Evolutionary conservation across 139 green algal species (phyloP), one percentile per base, ranked within the genome.

Genomic region (Coccomyxa sp.): DNA sequence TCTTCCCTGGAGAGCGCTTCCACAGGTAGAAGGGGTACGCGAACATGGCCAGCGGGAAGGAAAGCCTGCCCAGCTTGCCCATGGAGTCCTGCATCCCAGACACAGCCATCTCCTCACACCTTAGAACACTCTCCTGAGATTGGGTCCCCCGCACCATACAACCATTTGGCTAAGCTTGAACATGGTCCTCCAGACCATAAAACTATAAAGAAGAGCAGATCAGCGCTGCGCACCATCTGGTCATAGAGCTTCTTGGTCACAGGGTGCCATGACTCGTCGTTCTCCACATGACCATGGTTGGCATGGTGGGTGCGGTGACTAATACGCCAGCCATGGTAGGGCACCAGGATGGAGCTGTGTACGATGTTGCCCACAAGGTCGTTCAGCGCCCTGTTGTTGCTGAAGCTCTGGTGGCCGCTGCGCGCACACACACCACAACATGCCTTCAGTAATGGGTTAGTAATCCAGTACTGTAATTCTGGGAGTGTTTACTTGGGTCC

Each of bases 271-370:
- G 91, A 96, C 91, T 98, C 96, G 79, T 98, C 96, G 80, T 97
- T 98, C 90, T 98, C 96, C 21, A 98, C 94, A 85, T 98, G 95
- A 60, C 96, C 95, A 66, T 98, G 94, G 91, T 98, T 98, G 77
- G 87, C 85, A 83, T 98, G 95, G 86, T 98, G 95, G 13, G 92
- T 98, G 77, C 96, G 92, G 90, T 98, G 95, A 83, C 86, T 94
- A 87, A 98, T 93, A 51, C 95, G 88, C 95, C 96, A 98, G 84
- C 95, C 95, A 67, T 98, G 95, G 92, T 98, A 98, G 16, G 95
- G 96, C 79, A 98, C 96, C 84, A 98, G 90, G 87, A 98, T 98
- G 82, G 91, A 94, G 10, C 93, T 90, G 90, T 98, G 96, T 31
- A 89, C 84, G 45, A 98, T 91, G 90, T 98, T 94, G 79, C 96